Base-by-base conservation (phyloP, 1,139 yeast species). In the Diutina catenulata region DNA sequence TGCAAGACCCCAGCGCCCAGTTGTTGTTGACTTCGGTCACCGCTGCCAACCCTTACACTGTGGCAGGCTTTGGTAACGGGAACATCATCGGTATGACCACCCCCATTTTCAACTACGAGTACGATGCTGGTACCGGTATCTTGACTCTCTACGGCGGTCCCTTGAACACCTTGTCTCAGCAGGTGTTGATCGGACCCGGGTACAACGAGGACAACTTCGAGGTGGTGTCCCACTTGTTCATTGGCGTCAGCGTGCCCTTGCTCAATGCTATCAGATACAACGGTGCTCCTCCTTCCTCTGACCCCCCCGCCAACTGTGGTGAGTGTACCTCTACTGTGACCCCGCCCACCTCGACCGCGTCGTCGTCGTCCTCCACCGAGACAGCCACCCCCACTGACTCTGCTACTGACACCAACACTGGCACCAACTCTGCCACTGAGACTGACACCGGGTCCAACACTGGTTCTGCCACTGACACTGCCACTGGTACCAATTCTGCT, bases 21-120 rank as follows among this genome's bases (percentile, higher is more conserved):
- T n/a, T 31, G n/a, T 11, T 21, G 3, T 31, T 31, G 35, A 21
- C 23, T n/a, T n/a, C n/a, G n/a, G n/a, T n/a, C n/a, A 21, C 35
- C 14, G 35, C 35, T 10, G 18, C 19, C 13, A n/a, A 19, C 9
- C 23, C 35, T 20, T 31, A 31, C 18, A 31, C 35, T 13, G 35
- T 31, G 7, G 35, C 35, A 8, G 35, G 35, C 21, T 31, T 31
- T 14, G 35, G 35, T 31, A 21, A 21, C 18, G 35, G 35, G 11
- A 31, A 31, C 35, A 21, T 31, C 25, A 31, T 31, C 14, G 35
- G 35, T n/a, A 21, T 31, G 16, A 31, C 35, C 7, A 21, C 14
- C 8, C 24, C 35, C 19, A 31, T 31, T 25, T 18, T 31, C 19
- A 18, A 26, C 15, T 21, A 19, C 18, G 14, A 31, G 9, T 31